Base-by-base conservation (phyloP, 2,329 filamentous ascomycete species). In the Pseudopyricularia cyperi region DNA sequence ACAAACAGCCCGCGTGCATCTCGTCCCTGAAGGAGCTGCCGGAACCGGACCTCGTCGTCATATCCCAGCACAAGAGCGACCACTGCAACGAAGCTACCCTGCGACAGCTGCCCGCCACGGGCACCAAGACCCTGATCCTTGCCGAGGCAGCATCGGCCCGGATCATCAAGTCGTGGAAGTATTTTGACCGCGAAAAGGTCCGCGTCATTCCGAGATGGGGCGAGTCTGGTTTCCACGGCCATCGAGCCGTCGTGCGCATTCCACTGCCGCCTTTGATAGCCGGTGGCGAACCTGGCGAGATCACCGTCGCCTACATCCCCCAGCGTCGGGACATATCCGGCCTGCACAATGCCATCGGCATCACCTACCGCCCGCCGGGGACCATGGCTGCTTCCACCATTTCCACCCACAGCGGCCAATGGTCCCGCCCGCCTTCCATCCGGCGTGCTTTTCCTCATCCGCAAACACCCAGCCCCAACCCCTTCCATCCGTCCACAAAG, bases 71-170 rank as follows among this genome's bases (percentile, higher is more conserved):
- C 55, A 69, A 67, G 60, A 77, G 76, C 15, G 84, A 87, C 59
- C 84, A 87, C 60, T 87, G 84, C 64, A 79, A 88, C 60, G 75
- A 83, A 65, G 72, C 76, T 34, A 87, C 85, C 0, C 70, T 89
- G 14, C 77, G 78, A 35, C 78, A 85, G 56, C 71, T 89, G 5
- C 74, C 79, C 0, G 62, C 68, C 14, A 66, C 71, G 1, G 69
- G 69, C 26, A 73, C 71, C 42, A 75, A 73, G 57, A 80, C 81
- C 1, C 68, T 76, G n/a, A 82, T 89, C 48, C 69, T 87, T 4
- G 82, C 83, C 15, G 81, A 82, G 52, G 77, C 81, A 4, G 68
- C 74, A 3, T 80, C 84, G 4, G 83, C 83, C 34, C 80, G 76
- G 57, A 70, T 77, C 54, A 87, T 89, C 51, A 71, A 71, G 52